phyloP scores from a whole-genome alignment of 768 basidiomycete genomes.

The Rhodotorula paludigena region DNA sequence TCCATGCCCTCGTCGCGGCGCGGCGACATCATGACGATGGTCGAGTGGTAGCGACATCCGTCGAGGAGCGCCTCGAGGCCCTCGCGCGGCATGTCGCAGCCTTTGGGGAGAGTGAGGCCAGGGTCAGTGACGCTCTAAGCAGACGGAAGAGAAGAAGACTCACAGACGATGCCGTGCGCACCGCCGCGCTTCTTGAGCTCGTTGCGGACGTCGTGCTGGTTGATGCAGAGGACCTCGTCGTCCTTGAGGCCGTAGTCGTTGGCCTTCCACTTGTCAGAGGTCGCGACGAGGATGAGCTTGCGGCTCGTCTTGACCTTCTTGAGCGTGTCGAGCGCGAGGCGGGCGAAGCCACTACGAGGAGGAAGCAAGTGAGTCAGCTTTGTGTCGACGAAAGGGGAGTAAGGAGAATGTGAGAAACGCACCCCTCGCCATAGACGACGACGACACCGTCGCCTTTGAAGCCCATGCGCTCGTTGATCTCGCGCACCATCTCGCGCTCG shows the following conservation, averaged over 20 bases:
- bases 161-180: conserved; percentile 14
- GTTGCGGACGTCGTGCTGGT: neutral
- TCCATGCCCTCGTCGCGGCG: neutral
- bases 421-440: conserved; percentile 29
- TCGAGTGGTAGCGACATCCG: conserved; percentile 6
- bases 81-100: conserved; percentile 17
- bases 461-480: conserved; percentile 19
- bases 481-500: neutral
- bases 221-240: neutral
- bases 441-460: conserved; percentile 8
- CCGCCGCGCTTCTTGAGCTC: conserved; percentile 15
- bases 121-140: neutral
- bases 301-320: neutral
- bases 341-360: conserved; percentile 10
- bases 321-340: conserved; percentile 15
- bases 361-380: neutral
- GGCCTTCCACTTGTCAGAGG: conserved; percentile 10
- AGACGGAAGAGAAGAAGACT: neutral
- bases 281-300: conserved; percentile 15
- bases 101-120: neutral
- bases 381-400: neutral
- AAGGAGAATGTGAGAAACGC: conserved; percentile 6
- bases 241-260: conserved; percentile 14
- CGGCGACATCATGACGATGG: conserved; percentile 14
- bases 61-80: conserved; percentile 19